Base-by-base conservation (phyloP, 345 rosid species). In the Populus simonii region DNA sequence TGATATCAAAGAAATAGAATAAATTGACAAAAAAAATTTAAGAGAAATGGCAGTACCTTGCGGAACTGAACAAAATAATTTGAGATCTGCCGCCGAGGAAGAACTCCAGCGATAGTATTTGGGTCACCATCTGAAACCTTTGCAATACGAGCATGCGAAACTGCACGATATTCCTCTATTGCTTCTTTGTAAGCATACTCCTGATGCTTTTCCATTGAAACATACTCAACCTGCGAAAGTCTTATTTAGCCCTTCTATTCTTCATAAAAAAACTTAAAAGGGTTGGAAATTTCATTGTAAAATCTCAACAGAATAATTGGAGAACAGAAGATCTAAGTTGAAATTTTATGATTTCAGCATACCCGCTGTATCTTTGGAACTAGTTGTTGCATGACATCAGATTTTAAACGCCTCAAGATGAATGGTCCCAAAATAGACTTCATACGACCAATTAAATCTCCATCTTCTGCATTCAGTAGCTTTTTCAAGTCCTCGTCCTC, bases 311-410 rank as follows among this genome's bases (percentile, higher is more conserved):
- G 65, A 39, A 51, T 16, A 33, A 75, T 20, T 7, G 39, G 33
- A 78, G 71, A 43, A n/a, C 72, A 39, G 8, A 65, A 36, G 38
- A 41, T 76, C 68, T 15, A 10, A 76, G 66, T 35, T 7, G 38
- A 79, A 78, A 39, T 10, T 25, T 7, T 23, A 31, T 1, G 25
- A 49, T 71, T 33, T 62, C 57, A 71, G 47, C 84, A 71, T 87
- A 93, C 98, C 92, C 75, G 88, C 76, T 96, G 99, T 76, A 90
- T 92, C 85, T 96, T 96, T 38, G 96, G 97, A 75, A 91, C 96
- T 80, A 93, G 97, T 80, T 93, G 99, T 84, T 87, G 98, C 99
- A 96, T 92, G 43, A 96, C 98, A 89, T 96, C 99, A 71, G 96
- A 92, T 82, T 96, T 96, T 71, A 96, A 82, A 66, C 98, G 96